Base-by-base conservation (phyloP, 208 protist species). In the Phytomonas sp. region DNA sequence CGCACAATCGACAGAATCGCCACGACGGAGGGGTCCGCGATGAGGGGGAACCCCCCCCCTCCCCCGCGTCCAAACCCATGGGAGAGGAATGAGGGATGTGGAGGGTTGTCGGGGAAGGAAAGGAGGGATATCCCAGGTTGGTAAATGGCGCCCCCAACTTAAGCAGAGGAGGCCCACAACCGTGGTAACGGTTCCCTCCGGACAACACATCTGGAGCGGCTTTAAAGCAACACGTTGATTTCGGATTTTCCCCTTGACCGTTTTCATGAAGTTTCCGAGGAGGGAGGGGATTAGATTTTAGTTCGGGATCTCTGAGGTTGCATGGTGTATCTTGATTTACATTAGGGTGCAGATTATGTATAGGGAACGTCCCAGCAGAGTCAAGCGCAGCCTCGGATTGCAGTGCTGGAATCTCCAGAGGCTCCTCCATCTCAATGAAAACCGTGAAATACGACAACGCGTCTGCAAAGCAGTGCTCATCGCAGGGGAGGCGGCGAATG, bases 391-490 rank as follows among this genome's bases (percentile, higher is more conserved):
- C 60, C 42, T 3, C 29, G 12, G 65, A 60, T 5, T 33, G 66
- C 56, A 10, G 40, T n/a, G n/a, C 75, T 60, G 8, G 26, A 37
- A 37, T 29, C 31, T 37, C 31, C 37, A 76, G 67, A 14, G 76
- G 76, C 29, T 80, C 66, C 33, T 86, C 79, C 60, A 87, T 67
- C 26, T 89, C 85, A 7, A 93, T 76, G 14, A 81, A 37, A 23
- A 93, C 62, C 31, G 75, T 86, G 42, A 84, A 72, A 72, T 82
- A 89, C 59, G 74, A 77, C 6, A 81, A 62, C 11, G 80, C 69
- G 73, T 91, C 88, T 29, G 79, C 81, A 63, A 93, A 93, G 70
- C 83, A 90, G 69, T 93, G 88, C 16, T 74, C 59, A 30, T 93
- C 82, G 19, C 19, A 12, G 8, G 66, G 49, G 0, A 83, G 81